phyloP scores from a whole-genome alignment of 345 rosid species.

The Leavenworthia alabamica region DNA sequence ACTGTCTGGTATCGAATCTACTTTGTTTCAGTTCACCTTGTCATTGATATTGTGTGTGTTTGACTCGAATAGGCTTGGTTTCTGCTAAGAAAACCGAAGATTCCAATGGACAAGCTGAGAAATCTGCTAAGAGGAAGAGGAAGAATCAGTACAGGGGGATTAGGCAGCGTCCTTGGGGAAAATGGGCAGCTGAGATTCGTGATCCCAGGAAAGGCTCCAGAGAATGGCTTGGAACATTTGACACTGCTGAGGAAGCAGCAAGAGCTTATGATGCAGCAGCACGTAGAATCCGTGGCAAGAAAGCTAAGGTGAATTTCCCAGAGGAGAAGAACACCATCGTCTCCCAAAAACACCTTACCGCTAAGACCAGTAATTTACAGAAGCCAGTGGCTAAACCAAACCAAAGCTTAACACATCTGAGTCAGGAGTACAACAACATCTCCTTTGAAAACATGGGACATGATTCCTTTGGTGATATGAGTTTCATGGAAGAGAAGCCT shows the following conservation, averaged over 20 bases:
- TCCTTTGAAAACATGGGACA: constrained; percentile 38
- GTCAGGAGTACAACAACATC: constrained; percentile 36
- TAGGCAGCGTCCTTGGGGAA: constrained; percentile 98
- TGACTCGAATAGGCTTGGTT: constrained; percentile 36
- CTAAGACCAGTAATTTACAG: constrained; percentile 39
- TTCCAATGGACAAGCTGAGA: constrained; percentile 57
- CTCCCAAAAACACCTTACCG: constrained; percentile 35
- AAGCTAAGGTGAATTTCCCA: constrained; percentile 75
- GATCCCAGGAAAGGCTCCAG: constrained; percentile 93
- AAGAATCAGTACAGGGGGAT: constrained; percentile 91
- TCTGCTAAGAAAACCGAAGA: constrained; percentile 42
- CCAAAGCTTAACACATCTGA: constrained; percentile 9
- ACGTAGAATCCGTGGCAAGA: constrained; percentile 74
- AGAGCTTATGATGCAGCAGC: constrained; percentile 89
- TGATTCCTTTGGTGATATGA: constrained; percentile 39
- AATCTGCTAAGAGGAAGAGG: constrained; percentile 69
- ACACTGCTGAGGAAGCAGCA: constrained; percentile 98
- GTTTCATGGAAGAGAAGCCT: constrained; percentile 69
- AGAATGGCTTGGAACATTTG: constrained; percentile 95
- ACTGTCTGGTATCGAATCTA: background rate
- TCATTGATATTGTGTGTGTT: constrained; percentile 10
- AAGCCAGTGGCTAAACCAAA: constrained; percentile 38
- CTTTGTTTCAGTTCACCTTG: background rate
- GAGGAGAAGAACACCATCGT: constrained; percentile 40
- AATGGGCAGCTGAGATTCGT: constrained; percentile 99